These are phyloP conservation scores for Colletotrichum sp. DNA, from an alignment of 2,329 filamentous ascomycete species.

Conservation along the genomic window DNA sequence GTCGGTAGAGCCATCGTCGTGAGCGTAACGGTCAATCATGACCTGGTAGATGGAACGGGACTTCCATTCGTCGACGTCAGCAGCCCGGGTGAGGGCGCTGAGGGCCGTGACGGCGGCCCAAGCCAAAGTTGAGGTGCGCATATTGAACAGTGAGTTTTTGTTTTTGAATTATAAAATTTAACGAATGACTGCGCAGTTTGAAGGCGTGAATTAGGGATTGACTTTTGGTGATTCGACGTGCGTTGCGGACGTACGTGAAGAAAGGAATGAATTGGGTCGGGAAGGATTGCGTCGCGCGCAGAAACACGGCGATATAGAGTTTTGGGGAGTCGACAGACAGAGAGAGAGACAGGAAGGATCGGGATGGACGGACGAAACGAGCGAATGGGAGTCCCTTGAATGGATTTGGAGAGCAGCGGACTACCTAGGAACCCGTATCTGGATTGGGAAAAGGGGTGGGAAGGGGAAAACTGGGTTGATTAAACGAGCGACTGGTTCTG, in stretches of 20 bases:
- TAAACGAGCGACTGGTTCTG: background rate
- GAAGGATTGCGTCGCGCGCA: background rate
- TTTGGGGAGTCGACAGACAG: background rate
- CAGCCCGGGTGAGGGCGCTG: background rate
- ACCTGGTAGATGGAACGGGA: constrained; percentile 50
- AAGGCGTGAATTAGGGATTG: background rate
- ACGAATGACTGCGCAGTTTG: constrained; percentile 15
- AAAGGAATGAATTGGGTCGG: constrained; percentile 15
- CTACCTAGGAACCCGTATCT: background rate
- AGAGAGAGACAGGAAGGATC: background rate
- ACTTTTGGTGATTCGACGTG: background rate
- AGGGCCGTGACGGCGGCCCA: constrained; percentile 15
- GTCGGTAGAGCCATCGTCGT: constrained; percentile 45
- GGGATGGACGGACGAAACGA: constrained; percentile 1
- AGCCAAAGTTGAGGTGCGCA: constrained; percentile 14
- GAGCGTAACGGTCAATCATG: constrained; percentile 47
- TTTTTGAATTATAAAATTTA: background rate
- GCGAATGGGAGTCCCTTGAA: constrained; percentile 10
- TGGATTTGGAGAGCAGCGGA: background rate
- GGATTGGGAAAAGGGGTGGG: constrained; percentile 9
- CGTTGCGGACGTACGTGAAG: background rate
- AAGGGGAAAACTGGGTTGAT: constrained; percentile 7
- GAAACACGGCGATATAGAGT: constrained; percentile 14
- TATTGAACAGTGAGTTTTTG: background rate
- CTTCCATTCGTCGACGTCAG: constrained; percentile 17